Evolutionary conservation across 257 asterid species (phyloP), one percentile per base, ranked within the genome.

Genomic region (Fraxinus quadrangulata): DNA sequence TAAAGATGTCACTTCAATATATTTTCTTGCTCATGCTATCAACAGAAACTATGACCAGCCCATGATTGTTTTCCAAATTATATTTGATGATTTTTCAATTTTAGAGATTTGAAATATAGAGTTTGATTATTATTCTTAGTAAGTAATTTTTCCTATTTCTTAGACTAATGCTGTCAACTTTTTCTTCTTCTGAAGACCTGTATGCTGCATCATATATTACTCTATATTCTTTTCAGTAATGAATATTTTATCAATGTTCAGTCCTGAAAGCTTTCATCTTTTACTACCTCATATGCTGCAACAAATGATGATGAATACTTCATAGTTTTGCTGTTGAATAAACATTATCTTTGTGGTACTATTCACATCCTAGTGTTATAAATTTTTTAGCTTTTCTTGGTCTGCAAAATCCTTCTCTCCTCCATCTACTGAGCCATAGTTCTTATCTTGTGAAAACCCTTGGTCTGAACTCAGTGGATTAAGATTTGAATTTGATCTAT

Each of bases 61-160:
- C 56, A 40, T 73, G 74, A 79, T 81, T 28, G 45, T 63, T 30
- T 47, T 61, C 81, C 42, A 75, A 33, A 66, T 66, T 75, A 56
- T 45, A 77, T 6, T 2, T n/a, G 42, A 77, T 2, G 31, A 30
- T 66, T 11, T 67, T 31, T 39, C 70, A 36, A n/a, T 76, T 5
- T 17, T 17, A 6, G 39, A 45, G 68, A 1, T n/a, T 66, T 67
- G 67, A 68, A 56, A 34, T 36, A 34, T 73, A 77, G 6, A 45
- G 23, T 79, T 49, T 42, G 14, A 13, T 24, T 79, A 14, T 3
- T 30, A 47, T 83, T 77, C 40, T 73, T 80, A 39, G 59, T 21
- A 28, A 31, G 40, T 75, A 71, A 26, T 5, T 30, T 61, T 26
- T 36, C 47, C 17, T 6, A 17, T 37, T 36, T 10, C 3, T 9